Evolutionary conservation across 23 red algal genomes (phyloP).

Genomic region (Chondrus crispus): DNA sequence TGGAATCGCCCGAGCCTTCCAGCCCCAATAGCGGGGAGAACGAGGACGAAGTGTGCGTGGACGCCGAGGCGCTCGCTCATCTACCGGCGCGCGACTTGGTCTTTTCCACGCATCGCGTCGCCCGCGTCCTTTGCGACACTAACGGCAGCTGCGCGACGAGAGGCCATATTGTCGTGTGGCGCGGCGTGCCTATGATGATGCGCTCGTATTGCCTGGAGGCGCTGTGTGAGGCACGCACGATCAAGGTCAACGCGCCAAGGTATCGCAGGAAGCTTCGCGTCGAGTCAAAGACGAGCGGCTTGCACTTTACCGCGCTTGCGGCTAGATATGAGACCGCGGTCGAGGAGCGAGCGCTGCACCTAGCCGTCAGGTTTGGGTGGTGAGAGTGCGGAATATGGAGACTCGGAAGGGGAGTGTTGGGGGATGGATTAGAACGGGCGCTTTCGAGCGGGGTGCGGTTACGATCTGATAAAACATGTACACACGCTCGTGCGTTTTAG

Average conservation of each 20-base stretch:
- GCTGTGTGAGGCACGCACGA: not conserved
- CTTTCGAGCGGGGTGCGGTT: no score
- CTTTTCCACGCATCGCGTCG: conserved; percentile 13
- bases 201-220: conserved; percentile 13
- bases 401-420: no score
- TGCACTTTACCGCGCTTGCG: conserved; percentile 41
- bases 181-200: conserved; percentile 40
- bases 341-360: not conserved
- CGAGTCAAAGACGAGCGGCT: not conserved
- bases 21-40: not conserved
- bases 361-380: not conserved
- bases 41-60: conserved; percentile 16
- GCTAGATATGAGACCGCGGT: conserved; percentile 19
- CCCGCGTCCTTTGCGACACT: conserved; percentile 30
- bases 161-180: conserved; percentile 24
- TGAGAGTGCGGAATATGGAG: no score
- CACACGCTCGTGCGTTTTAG: no score
- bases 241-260: conserved; percentile 42
- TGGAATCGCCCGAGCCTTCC: no score
- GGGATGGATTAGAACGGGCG: no score
- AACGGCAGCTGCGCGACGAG: conserved; percentile 32
- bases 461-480: no score
- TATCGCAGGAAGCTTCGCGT: not conserved
- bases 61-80: conserved; percentile 19
- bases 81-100: not conserved